Conservation (phyloP, 1,284 basidiomycete species). For the Ceratobasidium sp. region DNA sequence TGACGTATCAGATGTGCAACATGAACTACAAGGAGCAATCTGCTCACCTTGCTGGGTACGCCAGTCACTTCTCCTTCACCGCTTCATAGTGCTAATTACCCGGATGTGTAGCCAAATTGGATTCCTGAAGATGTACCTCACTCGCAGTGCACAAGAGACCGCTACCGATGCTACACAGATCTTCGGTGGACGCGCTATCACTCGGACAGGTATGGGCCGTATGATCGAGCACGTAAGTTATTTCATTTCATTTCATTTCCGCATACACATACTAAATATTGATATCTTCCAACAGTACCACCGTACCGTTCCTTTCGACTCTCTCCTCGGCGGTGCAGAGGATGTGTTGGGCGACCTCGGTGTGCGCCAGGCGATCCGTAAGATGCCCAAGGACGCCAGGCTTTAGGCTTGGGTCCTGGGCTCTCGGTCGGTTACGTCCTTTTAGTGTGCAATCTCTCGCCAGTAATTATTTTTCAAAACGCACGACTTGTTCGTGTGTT, state of each 20-base stretch:
- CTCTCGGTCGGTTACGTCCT: background rate
- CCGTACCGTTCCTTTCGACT: conserved; percentile 74
- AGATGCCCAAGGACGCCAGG: conserved; percentile 64
- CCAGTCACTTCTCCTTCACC: background rate
- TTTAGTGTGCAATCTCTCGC: conserved; percentile 19
- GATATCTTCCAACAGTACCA: conserved; percentile 64
- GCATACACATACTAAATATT: conserved; percentile 30
- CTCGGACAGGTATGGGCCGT: conserved; percentile 78
- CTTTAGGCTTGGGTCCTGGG: conserved; percentile 19
- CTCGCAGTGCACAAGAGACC: conserved; percentile 75
- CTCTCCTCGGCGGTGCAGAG: conserved; percentile 78
- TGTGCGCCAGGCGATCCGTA: conserved; percentile 75
- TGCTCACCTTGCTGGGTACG: conserved; percentile 60
- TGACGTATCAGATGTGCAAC: conserved; percentile 69
- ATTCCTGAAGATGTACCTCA: conserved; percentile 81
- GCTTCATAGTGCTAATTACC: background rate
- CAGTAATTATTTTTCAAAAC: conserved; percentile 28
- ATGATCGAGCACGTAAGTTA: conserved; percentile 74
- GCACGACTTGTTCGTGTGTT: conserved; percentile 3
- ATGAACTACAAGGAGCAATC: conserved; percentile 67
- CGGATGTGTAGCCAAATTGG: conserved; percentile 72
- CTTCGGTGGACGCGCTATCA: conserved; percentile 85
- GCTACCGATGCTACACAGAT: conserved; percentile 85
- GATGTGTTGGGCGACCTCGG: conserved; percentile 78
- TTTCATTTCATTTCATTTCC: conserved; percentile 18